Evolutionary conservation across 331 rosid species (phyloP), one percentile per base, ranked within the genome.

Genomic region (Pyracantha coccinea): DNA sequence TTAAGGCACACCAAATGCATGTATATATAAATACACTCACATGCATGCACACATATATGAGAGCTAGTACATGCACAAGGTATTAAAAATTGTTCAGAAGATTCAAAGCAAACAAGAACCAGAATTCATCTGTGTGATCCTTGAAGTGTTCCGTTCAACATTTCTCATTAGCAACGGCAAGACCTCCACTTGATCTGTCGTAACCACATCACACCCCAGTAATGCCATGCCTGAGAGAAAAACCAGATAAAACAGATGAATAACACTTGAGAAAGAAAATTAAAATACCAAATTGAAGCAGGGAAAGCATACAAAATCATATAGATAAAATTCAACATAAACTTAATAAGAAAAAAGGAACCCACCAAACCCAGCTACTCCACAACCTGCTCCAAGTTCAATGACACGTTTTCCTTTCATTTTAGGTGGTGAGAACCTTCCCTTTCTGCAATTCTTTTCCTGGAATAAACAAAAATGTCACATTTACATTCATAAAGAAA

Each of bases 371-470:
- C 99, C 97, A 73, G 99, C 96, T 74, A 92, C 93, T 78, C 97
- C 97, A 81, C 99, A 94, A 69, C 97, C 99, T 52, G 96, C 96
- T 75, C 99, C 99, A 70, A 94, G 96, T 86, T 94, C 97, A 73
- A 94, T 73, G 72, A 90, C 93, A 33, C 96, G 95, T 72, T 94
- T 94, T 76, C 99, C 96, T 86, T 85, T 88, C 61, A 94, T 97
- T 84, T 92, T 92, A 55, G 92, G 83, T 0, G 88, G 91, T 82
- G 92, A 87, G 83, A 94, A 94, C 85, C 80, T 92, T 66, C 97
- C 97, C 83, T 82, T 92, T 85, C 99, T 86, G 82, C 93, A 87
- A 80, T 94, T 94, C 61, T 83, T 89, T 83, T 88, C 99, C 99
- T 94, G 84, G 50, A 82, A 75, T 58, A 71, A 72, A 9, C 16